Conservation (phyloP, 2,329 filamentous ascomycete genomes). For the Exophiala viscosa region DNA sequence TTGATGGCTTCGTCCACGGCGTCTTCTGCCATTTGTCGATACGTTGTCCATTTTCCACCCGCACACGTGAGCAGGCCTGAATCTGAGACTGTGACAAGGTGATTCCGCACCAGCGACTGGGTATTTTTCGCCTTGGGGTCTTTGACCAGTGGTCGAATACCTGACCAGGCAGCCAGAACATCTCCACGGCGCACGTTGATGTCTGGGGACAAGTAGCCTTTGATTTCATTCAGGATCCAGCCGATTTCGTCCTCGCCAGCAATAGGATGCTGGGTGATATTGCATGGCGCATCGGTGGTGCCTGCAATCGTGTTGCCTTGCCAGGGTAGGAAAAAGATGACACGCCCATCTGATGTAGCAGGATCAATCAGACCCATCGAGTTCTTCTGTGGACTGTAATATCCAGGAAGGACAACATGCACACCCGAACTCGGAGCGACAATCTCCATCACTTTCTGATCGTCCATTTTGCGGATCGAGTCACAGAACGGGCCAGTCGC, state of each 20-base stretch:
- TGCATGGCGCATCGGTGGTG: constrained; percentile 75
- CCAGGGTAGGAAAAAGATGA: constrained; percentile 92
- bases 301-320: constrained; percentile 89
- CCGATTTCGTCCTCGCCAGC: constrained; percentile 80
- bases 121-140: constrained; percentile 83
- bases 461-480: constrained; percentile 80
- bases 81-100: constrained; percentile 73
- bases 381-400: constrained; percentile 66
- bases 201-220: constrained; percentile 75
- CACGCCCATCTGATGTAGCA: constrained; percentile 78
- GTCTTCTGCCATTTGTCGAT: constrained; percentile 89
- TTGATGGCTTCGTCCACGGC: constrained; percentile 65
- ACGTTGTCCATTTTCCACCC: constrained; percentile 90
- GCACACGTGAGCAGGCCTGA: constrained; percentile 80
- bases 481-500: constrained; percentile 87
- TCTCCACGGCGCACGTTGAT: constrained; percentile 81
- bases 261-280: constrained; percentile 68
- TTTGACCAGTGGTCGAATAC: constrained; percentile 79
- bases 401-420: constrained; percentile 81
- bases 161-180: constrained; percentile 86
- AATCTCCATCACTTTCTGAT: constrained; percentile 67
- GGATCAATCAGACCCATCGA: constrained; percentile 88
- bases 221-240: constrained; percentile 82
- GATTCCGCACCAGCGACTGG: constrained; percentile 81
- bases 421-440: constrained; percentile 82